These are phyloP conservation scores for Citrullus amarus DNA, from an alignment of 306 rosid genomes.

Conservation along the genomic window DNA sequence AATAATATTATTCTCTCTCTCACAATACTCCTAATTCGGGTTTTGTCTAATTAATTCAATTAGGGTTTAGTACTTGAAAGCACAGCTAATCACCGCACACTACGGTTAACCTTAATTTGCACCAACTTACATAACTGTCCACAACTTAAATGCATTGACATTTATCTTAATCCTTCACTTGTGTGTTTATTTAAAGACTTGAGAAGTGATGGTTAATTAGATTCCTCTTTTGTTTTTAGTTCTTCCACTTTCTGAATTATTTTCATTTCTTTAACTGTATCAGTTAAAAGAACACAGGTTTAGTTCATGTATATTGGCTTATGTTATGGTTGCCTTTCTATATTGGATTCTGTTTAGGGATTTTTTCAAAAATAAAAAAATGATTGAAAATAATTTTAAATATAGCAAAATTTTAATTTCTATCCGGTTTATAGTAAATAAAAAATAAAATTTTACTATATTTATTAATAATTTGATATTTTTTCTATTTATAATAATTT, in stretches of 20 bases:
- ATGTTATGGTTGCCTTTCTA: background rate
- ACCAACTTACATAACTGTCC: background rate
- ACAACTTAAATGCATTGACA: background rate
- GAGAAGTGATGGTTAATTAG: background rate
- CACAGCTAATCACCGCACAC: background rate
- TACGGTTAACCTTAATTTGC: background rate
- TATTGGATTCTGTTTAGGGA: too few relatives aligned
- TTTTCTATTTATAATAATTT: too few relatives aligned
- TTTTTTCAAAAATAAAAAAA: too few relatives aligned
- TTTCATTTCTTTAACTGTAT: background rate
- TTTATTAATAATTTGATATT: too few relatives aligned
- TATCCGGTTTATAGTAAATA: too few relatives aligned
- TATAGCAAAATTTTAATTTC: too few relatives aligned
- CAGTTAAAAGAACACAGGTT: background rate
- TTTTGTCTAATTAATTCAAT: background rate
- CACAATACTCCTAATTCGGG: background rate
- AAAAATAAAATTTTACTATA: too few relatives aligned
- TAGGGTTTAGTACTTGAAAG: background rate
- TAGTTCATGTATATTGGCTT: background rate
- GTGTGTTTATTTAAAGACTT: background rate
- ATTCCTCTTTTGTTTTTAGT: background rate
- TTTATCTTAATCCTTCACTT: background rate
- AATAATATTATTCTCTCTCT: background rate
- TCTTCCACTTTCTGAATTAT: background rate
- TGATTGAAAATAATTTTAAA: too few relatives aligned